Conservation (phyloP, 2,329 filamentous ascomycete genomes). For the Alternaria metachromatica region DNA sequence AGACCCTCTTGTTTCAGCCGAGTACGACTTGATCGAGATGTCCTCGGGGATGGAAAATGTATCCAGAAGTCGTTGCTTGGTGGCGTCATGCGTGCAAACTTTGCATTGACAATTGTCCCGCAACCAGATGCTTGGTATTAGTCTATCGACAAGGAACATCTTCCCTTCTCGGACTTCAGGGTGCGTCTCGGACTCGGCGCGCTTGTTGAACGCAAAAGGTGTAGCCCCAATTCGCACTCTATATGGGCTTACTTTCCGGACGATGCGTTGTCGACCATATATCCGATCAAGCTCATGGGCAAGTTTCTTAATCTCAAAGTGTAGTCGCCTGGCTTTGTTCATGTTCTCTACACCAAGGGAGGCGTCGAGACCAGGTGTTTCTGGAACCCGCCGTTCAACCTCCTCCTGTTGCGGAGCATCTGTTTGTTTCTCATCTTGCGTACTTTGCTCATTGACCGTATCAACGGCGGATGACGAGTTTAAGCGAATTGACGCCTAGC, state of each 20-base stretch:
- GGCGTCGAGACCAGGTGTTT: background rate
- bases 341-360: background rate
- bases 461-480: background rate
- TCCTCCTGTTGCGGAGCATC: background rate
- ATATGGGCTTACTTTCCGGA: background rate
- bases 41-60: slow-evolving; percentile 62
- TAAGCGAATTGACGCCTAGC: background rate
- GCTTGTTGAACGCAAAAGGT: background rate
- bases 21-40: slow-evolving; percentile 29
- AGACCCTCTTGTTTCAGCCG: slow-evolving; percentile 3
- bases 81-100: slow-evolving; percentile 71
- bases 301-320: background rate
- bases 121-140: slow-evolving; percentile 43
- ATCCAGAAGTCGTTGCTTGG: slow-evolving; percentile 71
- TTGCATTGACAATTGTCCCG: slow-evolving; percentile 75
- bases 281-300: background rate
- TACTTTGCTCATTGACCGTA: background rate
- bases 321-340: background rate
- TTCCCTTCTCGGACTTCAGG: slow-evolving; percentile 1
- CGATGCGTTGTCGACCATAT: background rate
- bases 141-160: background rate
- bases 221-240: background rate
- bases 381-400: background rate
- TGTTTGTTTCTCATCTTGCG: background rate
- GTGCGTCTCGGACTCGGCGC: background rate